Evolutionary conservation across 345 rosid species (phyloP), one percentile per base, ranked within the genome.

Genomic region (Citrus trifoliata): DNA sequence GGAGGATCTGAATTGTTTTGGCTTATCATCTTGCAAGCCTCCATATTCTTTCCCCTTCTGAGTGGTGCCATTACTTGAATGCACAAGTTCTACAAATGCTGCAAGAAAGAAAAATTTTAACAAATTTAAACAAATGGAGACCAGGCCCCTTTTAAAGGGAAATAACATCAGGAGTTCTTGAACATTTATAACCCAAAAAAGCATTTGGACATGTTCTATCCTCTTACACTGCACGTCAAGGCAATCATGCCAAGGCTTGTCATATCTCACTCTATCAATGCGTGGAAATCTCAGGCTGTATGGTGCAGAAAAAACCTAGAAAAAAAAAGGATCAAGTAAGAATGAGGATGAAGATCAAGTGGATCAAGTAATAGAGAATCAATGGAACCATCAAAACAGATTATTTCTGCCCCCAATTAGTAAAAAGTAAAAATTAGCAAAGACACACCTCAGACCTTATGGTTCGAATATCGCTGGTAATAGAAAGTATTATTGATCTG

Each of bases 201-300:
- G 35, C 37, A 35, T 35, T 75, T 74, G 35, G 10, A 66, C 59
- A 25, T 13, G 24, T 76, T 58, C 5, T 69, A 67, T 76, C 59
- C 68, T 73, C 92, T 88, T 87, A 95, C 99, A 88, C 76, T 92
- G 97, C 80, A 95, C 94, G 79, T 93, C 97, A 48, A 93, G 97
- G 82, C 98, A 95, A 76, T 93, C 99, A 82, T 95, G 88, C 99
- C 99, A 93, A 63, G 97, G 97, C 85, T 95, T 95, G 87, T 95
- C 99, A 86, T 91, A 95, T 88, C 95, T 87, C 78, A 95, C 98
- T 85, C 90, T 85, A 76, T 95, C 97, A 84, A 95, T 92, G 30
- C 99, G 98, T 68, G 99, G 99, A 83, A 95, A 95, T 82, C 99
- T 92, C 83, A 95, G 86, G 88, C 97, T 83, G 85, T 92, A 95